A percentile compares a stretch with the other conserved stretches of the same genome.
phyloP scores from a whole-genome alignment of 1,284 basidiomycete genomes.

The Ceratobasidium theobromae region DNA sequence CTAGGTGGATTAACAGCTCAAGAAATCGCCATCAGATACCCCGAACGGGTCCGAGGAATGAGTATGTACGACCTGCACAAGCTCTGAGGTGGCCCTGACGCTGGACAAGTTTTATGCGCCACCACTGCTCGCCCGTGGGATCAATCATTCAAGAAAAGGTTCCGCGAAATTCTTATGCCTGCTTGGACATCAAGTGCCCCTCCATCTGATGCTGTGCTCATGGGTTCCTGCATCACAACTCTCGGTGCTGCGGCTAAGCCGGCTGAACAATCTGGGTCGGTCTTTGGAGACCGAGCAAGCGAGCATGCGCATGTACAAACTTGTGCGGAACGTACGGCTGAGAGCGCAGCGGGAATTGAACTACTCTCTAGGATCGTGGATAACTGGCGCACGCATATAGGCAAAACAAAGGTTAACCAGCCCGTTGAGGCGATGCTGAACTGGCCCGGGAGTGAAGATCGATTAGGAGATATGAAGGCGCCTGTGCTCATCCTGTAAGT shows the following conservation, averaged over 20 bases:
- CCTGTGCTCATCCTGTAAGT: constrained; percentile 3
- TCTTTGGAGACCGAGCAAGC: constrained; percentile 4
- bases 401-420: not conserved
- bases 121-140: not conserved
- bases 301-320: not conserved
- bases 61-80: not conserved
- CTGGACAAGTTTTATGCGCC: not conserved
- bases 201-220: not conserved
- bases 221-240: not conserved
- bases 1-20: constrained; percentile 6
- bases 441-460: not conserved
- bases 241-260: not conserved
- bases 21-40: constrained; percentile 4
- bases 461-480: not conserved
- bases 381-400: constrained; percentile 3
- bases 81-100: no score
- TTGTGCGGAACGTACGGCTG: not conserved
- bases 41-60: not conserved
- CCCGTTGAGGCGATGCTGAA: constrained; percentile 7
- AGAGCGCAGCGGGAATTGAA: constrained; percentile 13
- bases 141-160: not conserved
- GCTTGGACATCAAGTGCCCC: not conserved
- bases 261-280: not conserved
- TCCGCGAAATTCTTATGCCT: not conserved
- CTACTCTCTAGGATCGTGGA: constrained; percentile 11